Evolutionary conservation across 2,329 filamentous ascomycete genomes (phyloP), one percentile per base, ranked within the genome.

Genomic region (Penicillium sp.): DNA sequence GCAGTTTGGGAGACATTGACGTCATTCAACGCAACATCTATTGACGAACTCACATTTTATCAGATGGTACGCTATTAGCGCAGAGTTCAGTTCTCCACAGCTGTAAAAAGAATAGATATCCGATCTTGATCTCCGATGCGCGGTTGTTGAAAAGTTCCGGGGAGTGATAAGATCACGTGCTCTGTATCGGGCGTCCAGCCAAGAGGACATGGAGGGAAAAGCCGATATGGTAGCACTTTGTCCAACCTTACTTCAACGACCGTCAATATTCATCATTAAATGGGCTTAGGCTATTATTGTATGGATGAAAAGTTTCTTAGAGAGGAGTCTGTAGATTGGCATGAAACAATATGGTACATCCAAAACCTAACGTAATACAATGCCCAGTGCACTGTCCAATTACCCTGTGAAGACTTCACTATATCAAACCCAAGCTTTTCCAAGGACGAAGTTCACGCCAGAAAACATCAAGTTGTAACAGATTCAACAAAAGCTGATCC

Each of bases 301-400:
- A 40, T 17, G 3, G 24, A 49, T 33, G 17, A 22, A 54, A 38
- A 12, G 1, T 28, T 49, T 37, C 15, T 17, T 30, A 55, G 58
- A 59, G 58, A 37, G 51, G 58, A 49, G 58, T 55, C 42, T 50
- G n/a, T 22, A 26, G 42, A 55, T 55, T 59, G 37, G 33, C 42
- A 49, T 38, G 9, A 17, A 30, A 15, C 38, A 55, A 28, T 59
- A 59, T 55, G 30, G 30, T 59, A 59, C 58, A 59, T 24, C 44
- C 50, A 28, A 53, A 5, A n/a, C 22, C 26, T 40, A 58, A 24
- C 42, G 37, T 15, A 13, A 37, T 9, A 24, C 40, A 44, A 9
- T 28, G 37, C 10, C 5, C 49, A 26, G 17, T 44, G 49, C 28
- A 53, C 38, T 28, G 6, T 45, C 49, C 17, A 50, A 33, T 15